These are phyloP conservation scores for Leptodermis oblonga DNA, from an alignment of 257 asterid species.

Conservation along the genomic window DNA sequence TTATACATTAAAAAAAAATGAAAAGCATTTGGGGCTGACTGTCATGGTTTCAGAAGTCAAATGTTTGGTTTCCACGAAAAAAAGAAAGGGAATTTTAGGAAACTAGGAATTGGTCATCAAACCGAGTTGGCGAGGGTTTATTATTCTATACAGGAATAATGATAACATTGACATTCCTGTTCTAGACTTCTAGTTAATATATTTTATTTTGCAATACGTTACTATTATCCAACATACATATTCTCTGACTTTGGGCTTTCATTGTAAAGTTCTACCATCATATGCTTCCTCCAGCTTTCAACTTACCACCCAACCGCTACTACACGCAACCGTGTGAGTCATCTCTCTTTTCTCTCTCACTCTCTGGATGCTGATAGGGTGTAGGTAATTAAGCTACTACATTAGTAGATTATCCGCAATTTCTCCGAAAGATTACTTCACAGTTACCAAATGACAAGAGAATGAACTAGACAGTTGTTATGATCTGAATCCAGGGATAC, in stretches of 20 bases:
- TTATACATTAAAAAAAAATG: no score
- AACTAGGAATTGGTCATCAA: neutral
- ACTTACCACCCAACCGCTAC: neutral
- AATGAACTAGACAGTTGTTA: neutral
- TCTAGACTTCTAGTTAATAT: neutral
- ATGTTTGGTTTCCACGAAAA: neutral
- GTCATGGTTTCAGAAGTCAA: neutral
- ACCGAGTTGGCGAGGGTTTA: neutral
- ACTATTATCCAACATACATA: no score
- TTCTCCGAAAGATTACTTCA: neutral
- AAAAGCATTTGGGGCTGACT: no score
- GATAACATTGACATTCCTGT: neutral
- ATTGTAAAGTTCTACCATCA: no score
- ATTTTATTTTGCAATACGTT: no score
- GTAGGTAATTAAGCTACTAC: neutral
- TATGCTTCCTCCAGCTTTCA: neutral
- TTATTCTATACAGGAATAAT: neutral
- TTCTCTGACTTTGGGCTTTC: neutral
- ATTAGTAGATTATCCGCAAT: neutral
- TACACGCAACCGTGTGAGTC: neutral
- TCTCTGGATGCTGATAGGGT: neutral
- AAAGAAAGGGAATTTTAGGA: no score
- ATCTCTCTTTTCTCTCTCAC: neutral
- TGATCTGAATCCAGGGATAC: no score
- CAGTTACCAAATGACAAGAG: conserved; percentile 8